A percentile compares a stretch with the other conserved stretches of the same genome.
phyloP scores from a whole-genome alignment of 1,284 basidiomycete species.

The Malassezia japonica region DNA sequence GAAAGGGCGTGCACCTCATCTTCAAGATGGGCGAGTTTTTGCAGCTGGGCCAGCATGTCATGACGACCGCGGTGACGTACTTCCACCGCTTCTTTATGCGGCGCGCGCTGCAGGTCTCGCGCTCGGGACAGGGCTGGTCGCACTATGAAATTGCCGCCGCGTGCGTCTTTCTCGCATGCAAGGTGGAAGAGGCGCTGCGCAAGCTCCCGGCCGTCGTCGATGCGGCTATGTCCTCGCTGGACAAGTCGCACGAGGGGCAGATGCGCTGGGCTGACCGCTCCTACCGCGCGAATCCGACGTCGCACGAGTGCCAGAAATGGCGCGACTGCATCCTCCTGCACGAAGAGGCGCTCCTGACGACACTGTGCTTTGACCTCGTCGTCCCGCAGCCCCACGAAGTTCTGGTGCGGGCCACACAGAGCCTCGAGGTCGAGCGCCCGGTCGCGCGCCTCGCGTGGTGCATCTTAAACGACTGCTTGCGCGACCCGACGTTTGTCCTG shows the following conservation, averaged over 20 bases:
- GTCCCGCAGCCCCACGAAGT: slow-evolving; percentile 65
- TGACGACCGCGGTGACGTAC: slow-evolving; percentile 62
- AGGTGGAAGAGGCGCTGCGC: slow-evolving; percentile 76
- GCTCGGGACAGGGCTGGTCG: slow-evolving; percentile 56
- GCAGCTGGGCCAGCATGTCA: slow-evolving; percentile 35
- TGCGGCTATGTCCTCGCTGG: slow-evolving; percentile 62
- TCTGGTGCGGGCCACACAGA: slow-evolving; percentile 30
- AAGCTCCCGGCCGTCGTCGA: slow-evolving; percentile 74
- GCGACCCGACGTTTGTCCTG: slow-evolving; percentile 32
- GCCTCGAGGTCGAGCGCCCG: slow-evolving; percentile 22
- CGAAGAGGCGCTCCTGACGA: slow-evolving; percentile 75
- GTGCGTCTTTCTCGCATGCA: slow-evolving; percentile 81
- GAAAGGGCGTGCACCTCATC: slow-evolving; percentile 34
- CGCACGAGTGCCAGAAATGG: slow-evolving; percentile 53
- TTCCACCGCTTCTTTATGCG: slow-evolving; percentile 93
- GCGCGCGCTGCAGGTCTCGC: slow-evolving; percentile 55
- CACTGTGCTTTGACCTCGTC: slow-evolving; percentile 81
- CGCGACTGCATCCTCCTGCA: slow-evolving; percentile 62
- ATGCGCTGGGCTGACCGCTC: slow-evolving; percentile 35
- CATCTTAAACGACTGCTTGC: slow-evolving; percentile 31
- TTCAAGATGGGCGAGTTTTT: slow-evolving; percentile 40
- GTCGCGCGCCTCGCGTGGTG: slow-evolving; percentile 33
- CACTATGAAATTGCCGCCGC: slow-evolving; percentile 66
- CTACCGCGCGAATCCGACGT: slow-evolving; percentile 21
- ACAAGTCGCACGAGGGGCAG: slow-evolving; percentile 52